phyloP scores from a whole-genome alignment of 129 eudicot species.

The Pulicaria dysenterica region DNA sequence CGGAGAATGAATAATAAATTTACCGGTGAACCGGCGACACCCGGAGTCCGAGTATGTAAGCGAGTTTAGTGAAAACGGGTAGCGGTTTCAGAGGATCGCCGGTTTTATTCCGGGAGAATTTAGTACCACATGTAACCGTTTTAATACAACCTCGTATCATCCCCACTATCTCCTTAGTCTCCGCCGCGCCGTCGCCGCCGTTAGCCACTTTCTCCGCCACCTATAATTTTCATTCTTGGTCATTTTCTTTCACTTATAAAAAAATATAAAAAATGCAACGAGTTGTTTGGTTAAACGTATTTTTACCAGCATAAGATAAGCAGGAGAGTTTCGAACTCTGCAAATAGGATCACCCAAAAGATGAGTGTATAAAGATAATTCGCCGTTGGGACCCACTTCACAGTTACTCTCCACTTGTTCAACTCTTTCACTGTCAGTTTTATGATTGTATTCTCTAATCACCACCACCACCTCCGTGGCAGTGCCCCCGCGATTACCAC shows the following conservation, averaged over 20 bases:
- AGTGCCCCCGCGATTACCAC: constrained; percentile 17
- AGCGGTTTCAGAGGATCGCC: constrained; percentile 29
- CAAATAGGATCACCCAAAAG: constrained; percentile 98
- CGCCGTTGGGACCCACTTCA: constrained; percentile 84
- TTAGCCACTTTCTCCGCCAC: constrained; percentile 66
- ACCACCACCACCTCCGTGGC: constrained; percentile 38
- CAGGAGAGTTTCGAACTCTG: constrained; percentile 90
- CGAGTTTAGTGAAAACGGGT: constrained; percentile 72
- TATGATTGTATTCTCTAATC: constrained; percentile 60
- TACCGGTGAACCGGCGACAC: constrained; percentile 90
- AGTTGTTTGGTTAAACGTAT: too few relatives aligned
- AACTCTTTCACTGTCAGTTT: constrained; percentile 53
- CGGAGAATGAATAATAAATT: neutral
- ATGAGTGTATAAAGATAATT: constrained; percentile 83
- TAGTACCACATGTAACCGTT: constrained; percentile 83
- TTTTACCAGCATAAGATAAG: constrained; percentile 84
- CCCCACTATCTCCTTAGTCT: constrained; percentile 70
- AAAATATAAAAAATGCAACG: neutral
- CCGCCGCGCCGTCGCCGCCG: constrained; percentile 25
- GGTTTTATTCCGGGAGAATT: constrained; percentile 40
- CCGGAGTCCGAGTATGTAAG: constrained; percentile 87
- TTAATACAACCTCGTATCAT: constrained; percentile 90
- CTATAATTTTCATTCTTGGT: constrained; percentile 30
- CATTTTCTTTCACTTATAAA: neutral
- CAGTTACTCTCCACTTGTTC: constrained; percentile 85